Percentiles rank a stretch among this genome's conserved stretches.
Conservation (phyloP, 345 rosid species). For the Dimocarpus longan region DNA sequence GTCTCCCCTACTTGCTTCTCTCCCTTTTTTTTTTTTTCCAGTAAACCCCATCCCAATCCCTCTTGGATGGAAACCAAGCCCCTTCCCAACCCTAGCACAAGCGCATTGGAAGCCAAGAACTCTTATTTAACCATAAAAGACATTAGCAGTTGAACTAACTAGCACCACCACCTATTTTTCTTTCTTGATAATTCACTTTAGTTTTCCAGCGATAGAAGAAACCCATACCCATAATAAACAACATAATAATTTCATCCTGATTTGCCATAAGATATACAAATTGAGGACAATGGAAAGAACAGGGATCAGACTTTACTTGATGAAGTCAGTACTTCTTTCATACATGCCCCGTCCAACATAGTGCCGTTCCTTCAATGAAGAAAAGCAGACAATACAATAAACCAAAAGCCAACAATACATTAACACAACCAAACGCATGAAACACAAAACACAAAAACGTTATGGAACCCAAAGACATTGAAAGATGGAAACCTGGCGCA, state of each 20-base stretch:
- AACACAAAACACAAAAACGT: slow-evolving; percentile 7
- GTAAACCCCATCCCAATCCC: background rate
- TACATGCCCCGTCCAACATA: slow-evolving; percentile 98
- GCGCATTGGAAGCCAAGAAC: background rate
- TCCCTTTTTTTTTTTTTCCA: background rate
- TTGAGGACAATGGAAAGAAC: background rate
- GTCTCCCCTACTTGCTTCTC: background rate
- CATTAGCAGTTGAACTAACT: background rate
- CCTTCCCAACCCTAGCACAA: background rate
- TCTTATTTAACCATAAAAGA: background rate
- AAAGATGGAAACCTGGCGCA: slow-evolving; percentile 79
- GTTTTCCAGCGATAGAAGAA: background rate
- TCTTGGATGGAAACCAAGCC: background rate
- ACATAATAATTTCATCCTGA: background rate
- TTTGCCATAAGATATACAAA: background rate
- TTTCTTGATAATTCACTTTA: background rate
- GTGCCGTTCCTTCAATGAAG: slow-evolving; percentile 68
- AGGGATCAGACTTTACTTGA: slow-evolving; percentile 57
- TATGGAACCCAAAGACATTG: slow-evolving; percentile 2
- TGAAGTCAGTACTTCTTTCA: slow-evolving; percentile 82
- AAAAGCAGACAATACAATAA: slow-evolving; percentile 8
- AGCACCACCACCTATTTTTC: background rate
- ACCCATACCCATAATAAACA: background rate
- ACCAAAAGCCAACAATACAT: background rate
- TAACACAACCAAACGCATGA: background rate